phyloP scores from a whole-genome alignment of 108 stramenopile genomes.

The Poteriospumella lacustris region DNA sequence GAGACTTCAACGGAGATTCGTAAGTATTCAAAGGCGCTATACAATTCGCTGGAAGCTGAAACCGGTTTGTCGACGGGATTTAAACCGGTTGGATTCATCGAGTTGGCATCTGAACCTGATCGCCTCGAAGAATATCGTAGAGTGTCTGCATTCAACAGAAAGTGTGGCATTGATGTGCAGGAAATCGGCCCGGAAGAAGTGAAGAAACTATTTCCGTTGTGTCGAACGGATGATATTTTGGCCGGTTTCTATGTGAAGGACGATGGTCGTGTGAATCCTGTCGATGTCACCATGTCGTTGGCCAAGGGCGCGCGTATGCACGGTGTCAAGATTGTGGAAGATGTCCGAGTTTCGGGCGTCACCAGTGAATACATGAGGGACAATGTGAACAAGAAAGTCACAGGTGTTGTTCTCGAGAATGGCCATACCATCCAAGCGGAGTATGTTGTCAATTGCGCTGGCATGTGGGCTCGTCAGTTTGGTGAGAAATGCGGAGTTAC shows the following conservation, averaged over 20 bases:
- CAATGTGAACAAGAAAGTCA: slow-evolving; percentile 27
- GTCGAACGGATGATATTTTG: slow-evolving; percentile 52
- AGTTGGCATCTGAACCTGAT: slow-evolving; percentile 59
- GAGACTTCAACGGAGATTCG: slow-evolving; percentile 36
- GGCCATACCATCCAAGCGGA: slow-evolving; percentile 50
- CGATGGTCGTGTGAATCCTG: slow-evolving; percentile 72
- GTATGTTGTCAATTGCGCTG: slow-evolving; percentile 66
- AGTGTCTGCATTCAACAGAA: slow-evolving; percentile 66
- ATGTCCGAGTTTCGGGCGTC: slow-evolving; percentile 35
- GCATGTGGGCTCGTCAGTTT: slow-evolving; percentile 73
- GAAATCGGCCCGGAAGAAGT: slow-evolving; percentile 60
- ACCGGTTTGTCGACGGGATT: slow-evolving; percentile 63
- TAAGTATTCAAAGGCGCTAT: slow-evolving; percentile 62
- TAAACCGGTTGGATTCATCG: slow-evolving; percentile 63
- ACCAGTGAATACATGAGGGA: not conserved
- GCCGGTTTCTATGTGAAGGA: slow-evolving; percentile 63
- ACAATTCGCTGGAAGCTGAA: slow-evolving; percentile 57
- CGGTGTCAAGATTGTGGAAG: slow-evolving; percentile 56
- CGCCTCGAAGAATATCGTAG: slow-evolving; percentile 61
- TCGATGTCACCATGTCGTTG: slow-evolving; percentile 64
- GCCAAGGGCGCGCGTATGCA: slow-evolving; percentile 48
- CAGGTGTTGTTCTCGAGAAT: slow-evolving; percentile 41
- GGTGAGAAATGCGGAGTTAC: slow-evolving; percentile 39
- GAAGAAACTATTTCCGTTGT: slow-evolving; percentile 52
- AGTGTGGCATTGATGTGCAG: slow-evolving; percentile 61